phyloP scores from a whole-genome alignment of 306 rosid species.

The Purshia tridentata region DNA sequence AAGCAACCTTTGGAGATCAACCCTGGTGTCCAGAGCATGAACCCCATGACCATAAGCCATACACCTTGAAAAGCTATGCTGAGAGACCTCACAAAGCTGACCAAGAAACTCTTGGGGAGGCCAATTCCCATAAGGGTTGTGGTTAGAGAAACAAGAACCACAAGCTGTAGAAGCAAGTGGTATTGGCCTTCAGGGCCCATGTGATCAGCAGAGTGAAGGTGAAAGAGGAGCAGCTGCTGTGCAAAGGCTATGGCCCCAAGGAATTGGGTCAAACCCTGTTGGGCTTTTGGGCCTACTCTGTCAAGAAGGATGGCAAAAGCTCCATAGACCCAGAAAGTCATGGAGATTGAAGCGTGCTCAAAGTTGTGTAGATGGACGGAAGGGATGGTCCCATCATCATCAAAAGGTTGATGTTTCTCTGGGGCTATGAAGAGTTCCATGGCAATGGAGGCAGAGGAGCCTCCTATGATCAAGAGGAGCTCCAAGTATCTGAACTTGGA shows the following conservation, averaged over 20 bases:
- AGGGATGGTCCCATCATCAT: conserved; percentile 72
- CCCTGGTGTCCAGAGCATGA: conserved; percentile 68
- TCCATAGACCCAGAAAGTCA: conserved; percentile 56
- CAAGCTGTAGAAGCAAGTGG: conserved; percentile 56
- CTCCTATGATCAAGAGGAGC: conserved; percentile 56
- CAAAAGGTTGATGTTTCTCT: conserved; percentile 59
- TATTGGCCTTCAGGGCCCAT: conserved; percentile 81
- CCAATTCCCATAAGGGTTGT: conserved; percentile 60
- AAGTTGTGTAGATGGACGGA: conserved; percentile 82
- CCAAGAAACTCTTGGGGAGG: conserved; percentile 41
- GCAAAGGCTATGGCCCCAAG: conserved; percentile 60
- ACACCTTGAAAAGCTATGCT: conserved; percentile 67
- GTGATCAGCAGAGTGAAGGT: conserved; percentile 78
- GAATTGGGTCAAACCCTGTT: conserved; percentile 44
- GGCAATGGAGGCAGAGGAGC: conserved; percentile 45
- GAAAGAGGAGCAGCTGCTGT: conserved; percentile 71
- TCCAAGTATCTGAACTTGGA: conserved; percentile 51
- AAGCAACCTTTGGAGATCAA: conserved; percentile 65
- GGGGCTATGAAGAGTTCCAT: conserved; percentile 87
- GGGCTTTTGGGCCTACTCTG: conserved; percentile 4
- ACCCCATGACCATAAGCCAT: conserved; percentile 68
- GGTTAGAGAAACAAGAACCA: conserved; percentile 39
- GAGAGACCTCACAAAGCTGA: conserved; percentile 60
- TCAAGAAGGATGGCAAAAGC: conserved; percentile 54
- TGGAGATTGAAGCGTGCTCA: conserved; percentile 74